Conservation (phyloP, 1,284 basidiomycete genomes). For the Pascua guehoae region DNA sequence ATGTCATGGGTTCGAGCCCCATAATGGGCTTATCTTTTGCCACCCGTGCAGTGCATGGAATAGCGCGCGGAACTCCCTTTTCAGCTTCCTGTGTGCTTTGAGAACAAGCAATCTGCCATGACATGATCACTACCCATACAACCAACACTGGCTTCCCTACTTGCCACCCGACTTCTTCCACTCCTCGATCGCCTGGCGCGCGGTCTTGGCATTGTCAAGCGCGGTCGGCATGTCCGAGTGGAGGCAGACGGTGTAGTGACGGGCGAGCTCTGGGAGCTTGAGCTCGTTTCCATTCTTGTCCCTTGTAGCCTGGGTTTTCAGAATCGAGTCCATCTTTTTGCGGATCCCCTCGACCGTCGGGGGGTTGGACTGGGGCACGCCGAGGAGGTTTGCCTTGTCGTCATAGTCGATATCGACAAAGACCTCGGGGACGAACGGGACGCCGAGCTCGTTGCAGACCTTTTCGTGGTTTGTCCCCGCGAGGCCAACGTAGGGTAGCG, state of each 20-base stretch:
- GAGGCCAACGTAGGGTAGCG: slow-evolving; percentile 40
- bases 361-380: slow-evolving; percentile 29
- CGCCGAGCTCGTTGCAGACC: slow-evolving; percentile 31
- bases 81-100: too few relatives aligned
- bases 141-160: not conserved
- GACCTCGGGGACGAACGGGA: slow-evolving; percentile 41
- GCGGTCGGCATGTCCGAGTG: slow-evolving; percentile 32
- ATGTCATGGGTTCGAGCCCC: too few relatives aligned
- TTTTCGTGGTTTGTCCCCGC: slow-evolving; percentile 40
- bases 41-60: too few relatives aligned
- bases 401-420: slow-evolving; percentile 40
- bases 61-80: too few relatives aligned
- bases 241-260: slow-evolving; percentile 64
- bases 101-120: too few relatives aligned
- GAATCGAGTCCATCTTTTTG: slow-evolving; percentile 68
- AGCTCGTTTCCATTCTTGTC: slow-evolving; percentile 18
- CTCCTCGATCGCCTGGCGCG: slow-evolving; percentile 6
- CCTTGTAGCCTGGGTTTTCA: slow-evolving; percentile 54
- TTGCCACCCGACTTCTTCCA: slow-evolving; percentile 3
- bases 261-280: slow-evolving; percentile 4
- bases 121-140: not conserved
- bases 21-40: too few relatives aligned
- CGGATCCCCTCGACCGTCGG: slow-evolving; percentile 55
- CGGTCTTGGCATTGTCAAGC: slow-evolving; percentile 15
- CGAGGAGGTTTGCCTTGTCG: slow-evolving; percentile 28